Conservation (phyloP, 2,329 filamentous ascomycete genomes). For the Colletotrichum sp. region DNA sequence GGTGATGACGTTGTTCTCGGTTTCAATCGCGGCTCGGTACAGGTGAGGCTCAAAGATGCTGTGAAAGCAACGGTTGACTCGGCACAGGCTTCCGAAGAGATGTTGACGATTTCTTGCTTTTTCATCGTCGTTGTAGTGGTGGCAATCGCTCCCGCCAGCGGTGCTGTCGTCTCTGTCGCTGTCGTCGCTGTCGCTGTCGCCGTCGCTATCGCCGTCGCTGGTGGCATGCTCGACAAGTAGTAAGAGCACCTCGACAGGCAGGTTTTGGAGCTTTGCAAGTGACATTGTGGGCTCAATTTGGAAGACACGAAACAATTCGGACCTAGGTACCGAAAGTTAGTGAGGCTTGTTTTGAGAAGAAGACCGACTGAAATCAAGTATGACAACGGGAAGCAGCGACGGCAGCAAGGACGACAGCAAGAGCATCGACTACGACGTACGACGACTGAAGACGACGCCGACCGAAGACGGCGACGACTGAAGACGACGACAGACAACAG, state of each 20-base stretch:
- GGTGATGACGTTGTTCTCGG: not conserved
- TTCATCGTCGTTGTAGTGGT: not conserved
- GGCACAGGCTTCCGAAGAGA: rapidly evolving
- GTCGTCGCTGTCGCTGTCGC: no score
- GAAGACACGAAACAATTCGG: not conserved
- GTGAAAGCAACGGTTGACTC: not conserved
- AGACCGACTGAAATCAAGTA: rapidly evolving
- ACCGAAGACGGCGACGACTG: not conserved
- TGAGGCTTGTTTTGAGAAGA: not conserved
- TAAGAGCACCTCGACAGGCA: not conserved
- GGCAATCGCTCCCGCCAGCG: no score
- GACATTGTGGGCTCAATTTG: not conserved
- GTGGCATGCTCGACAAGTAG: not conserved
- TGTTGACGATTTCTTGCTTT: rapidly evolving
- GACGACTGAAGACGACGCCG: no score
- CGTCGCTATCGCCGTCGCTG: no score
- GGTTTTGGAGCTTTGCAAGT: not conserved
- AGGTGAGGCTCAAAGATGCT: not conserved
- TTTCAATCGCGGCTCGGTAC: not conserved
- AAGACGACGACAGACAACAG: not conserved
- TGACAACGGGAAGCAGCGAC: not conserved
- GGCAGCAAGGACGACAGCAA: not conserved
- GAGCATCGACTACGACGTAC: no score
- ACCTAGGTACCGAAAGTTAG: not conserved
- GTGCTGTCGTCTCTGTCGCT: not conserved